Evolutionary conservation across 805 yeast genomes (phyloP).

Genomic region (Jamesozyma gamospora): DNA sequence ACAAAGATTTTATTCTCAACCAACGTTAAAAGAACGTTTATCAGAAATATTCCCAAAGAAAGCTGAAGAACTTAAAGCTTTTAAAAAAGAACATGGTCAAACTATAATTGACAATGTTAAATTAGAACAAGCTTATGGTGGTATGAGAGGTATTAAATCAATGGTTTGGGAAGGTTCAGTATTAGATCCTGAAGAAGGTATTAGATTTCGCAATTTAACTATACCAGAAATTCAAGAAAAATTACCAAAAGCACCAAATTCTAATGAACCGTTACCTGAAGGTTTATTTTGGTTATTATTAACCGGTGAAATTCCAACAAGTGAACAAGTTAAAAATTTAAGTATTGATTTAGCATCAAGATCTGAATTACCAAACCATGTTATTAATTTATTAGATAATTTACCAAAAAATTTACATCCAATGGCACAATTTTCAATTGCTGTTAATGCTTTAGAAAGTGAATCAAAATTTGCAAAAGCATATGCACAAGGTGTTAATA

Average conservation of each 20-base stretch:
- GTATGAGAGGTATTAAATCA: constrained; percentile 83
- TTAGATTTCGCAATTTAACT: constrained; percentile 75
- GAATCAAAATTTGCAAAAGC: constrained; percentile 82
- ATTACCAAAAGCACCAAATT: constrained; percentile 64
- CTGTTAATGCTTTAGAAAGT: constrained; percentile 68
- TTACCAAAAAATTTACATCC: constrained; percentile 73
- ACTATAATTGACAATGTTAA: constrained; percentile 60
- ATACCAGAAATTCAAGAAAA: constrained; percentile 68
- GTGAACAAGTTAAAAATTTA: constrained; percentile 56
- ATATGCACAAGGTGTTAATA: constrained; percentile 72
- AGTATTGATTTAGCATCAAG: constrained; percentile 73
- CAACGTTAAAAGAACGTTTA: constrained; percentile 87
- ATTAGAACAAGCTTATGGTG: constrained; percentile 80
- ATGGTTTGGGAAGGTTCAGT: constrained; percentile 87
- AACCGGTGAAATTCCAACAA: constrained; percentile 77
- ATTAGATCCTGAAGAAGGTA: constrained; percentile 76
- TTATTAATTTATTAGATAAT: constrained; percentile 58
- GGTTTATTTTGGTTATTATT: constrained; percentile 72
- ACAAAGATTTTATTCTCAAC: constrained; percentile 14
- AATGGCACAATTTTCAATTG: constrained; percentile 84
- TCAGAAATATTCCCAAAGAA: constrained; percentile 85
- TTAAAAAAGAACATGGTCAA: constrained; percentile 84
- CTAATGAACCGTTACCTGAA: constrained; percentile 64
- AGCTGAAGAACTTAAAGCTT: constrained; percentile 66
- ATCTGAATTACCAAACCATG: constrained; percentile 69